phyloP scores from a whole-genome alignment of 2,329 filamentous ascomycete species.

The Neopestalotiopsis rosae region DNA sequence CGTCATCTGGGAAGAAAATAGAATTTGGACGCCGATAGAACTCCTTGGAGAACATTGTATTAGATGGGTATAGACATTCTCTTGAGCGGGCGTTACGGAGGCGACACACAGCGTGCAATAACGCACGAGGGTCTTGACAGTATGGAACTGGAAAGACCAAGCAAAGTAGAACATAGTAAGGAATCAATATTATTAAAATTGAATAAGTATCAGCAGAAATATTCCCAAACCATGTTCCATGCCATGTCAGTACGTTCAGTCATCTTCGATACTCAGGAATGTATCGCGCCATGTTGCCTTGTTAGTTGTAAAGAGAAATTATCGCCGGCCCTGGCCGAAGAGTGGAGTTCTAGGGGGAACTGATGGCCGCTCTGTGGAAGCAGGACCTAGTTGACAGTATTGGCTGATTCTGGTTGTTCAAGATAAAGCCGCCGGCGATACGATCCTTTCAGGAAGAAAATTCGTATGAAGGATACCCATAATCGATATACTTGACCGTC shows the following conservation, averaged over 20 bases:
- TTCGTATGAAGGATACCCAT: too few species aligned
- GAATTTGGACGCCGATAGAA: not conserved
- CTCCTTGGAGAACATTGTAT: not conserved
- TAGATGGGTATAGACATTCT: not conserved
- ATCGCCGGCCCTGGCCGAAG: not conserved
- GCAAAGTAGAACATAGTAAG: not conserved
- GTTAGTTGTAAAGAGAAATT: not conserved
- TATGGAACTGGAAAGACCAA: not conserved
- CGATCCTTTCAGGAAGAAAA: not conserved
- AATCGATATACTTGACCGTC: too few species aligned
- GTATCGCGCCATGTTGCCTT: not conserved
- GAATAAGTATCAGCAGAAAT: not conserved
- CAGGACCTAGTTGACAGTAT: not conserved
- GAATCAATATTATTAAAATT: not conserved
- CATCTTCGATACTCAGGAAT: not conserved
- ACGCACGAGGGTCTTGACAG: not conserved
- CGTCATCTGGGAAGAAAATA: not conserved
- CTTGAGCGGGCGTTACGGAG: not conserved
- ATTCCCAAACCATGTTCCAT: not conserved
- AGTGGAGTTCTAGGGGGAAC: not conserved
- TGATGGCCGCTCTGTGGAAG: not conserved
- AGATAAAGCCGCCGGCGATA: not conserved
- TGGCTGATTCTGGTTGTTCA: not conserved
- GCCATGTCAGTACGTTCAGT: not conserved
- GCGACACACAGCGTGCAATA: not conserved